Evolutionary conservation across 2,329 filamentous ascomycete genomes (phyloP).

Genomic region (Venturia carpophila): DNA sequence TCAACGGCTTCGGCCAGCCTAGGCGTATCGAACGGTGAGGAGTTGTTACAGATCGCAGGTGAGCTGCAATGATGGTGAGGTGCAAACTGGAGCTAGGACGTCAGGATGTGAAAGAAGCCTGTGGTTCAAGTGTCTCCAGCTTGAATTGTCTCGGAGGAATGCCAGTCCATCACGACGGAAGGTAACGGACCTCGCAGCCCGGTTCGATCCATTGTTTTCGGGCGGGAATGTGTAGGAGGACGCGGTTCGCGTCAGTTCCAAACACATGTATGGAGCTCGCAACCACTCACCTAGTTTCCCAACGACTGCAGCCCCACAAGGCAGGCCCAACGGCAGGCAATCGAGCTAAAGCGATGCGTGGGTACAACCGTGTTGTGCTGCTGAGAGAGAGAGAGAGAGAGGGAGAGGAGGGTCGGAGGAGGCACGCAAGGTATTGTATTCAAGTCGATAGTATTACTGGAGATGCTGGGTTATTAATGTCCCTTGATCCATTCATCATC

Average conservation of each 20-base stretch:
- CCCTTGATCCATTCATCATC: neutral
- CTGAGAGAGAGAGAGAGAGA: neutral
- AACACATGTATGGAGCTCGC: neutral
- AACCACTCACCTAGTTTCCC: neutral
- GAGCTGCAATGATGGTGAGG: neutral
- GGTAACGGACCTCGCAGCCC: neutral
- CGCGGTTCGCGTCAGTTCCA: constrained; percentile 1
- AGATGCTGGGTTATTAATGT: neutral
- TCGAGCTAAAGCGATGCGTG: neutral
- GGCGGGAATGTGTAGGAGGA: neutral
- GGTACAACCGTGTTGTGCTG: neutral
- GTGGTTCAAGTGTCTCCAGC: neutral
- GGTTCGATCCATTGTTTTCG: neutral
- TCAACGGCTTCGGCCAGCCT: neutral
- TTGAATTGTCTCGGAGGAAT: neutral
- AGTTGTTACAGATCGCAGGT: neutral
- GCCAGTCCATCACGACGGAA: neutral
- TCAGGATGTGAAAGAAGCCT: neutral
- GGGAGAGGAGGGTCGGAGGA: neutral
- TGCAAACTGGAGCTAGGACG: neutral
- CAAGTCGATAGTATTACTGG: neutral
- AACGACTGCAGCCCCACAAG: constrained; percentile 1
- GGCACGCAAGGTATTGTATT: neutral
- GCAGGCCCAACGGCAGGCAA: neutral
- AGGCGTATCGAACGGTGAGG: neutral